These are phyloP conservation scores for Beauveria medogensis DNA, from an alignment of 2,329 filamentous ascomycete genomes.

Conservation along the genomic window DNA sequence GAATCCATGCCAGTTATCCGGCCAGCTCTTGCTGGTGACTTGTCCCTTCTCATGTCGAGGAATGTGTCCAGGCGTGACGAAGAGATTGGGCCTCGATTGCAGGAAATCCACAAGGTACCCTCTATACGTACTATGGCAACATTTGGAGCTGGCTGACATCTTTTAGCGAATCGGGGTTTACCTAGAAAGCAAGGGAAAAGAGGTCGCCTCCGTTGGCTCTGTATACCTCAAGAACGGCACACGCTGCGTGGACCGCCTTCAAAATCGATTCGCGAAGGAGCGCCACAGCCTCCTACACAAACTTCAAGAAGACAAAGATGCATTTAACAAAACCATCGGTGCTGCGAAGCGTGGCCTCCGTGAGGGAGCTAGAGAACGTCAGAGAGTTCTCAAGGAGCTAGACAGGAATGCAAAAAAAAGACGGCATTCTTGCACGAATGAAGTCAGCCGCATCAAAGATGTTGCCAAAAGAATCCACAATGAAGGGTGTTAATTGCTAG, in stretches of 20 bases:
- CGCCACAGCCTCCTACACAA: not conserved
- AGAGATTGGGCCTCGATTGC: not conserved
- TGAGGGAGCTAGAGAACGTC: not conserved
- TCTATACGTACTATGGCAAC: not conserved
- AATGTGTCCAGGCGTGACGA: not conserved
- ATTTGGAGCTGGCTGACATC: not conserved
- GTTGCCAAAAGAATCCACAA: not conserved
- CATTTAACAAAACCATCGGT: not conserved
- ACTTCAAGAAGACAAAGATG: not conserved
- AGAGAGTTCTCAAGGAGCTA: not conserved
- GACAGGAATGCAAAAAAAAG: not conserved
- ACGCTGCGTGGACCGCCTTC: not conserved
- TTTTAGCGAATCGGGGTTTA: not conserved
- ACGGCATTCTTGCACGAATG: not conserved
- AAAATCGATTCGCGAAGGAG: not conserved
- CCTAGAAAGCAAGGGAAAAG: not conserved
- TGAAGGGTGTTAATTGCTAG: not conserved
- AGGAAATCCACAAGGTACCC: not conserved
- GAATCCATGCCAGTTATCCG: not conserved
- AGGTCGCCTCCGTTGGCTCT: not conserved
- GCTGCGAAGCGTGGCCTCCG: not conserved
- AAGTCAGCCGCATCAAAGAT: not conserved
- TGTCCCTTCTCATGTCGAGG: not conserved
- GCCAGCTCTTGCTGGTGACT: not conserved
- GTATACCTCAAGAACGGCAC: conserved; percentile 1